phyloP scores from a whole-genome alignment of 2,329 filamentous ascomycete genomes.

The Teratosphaeria epicoccoides region DNA sequence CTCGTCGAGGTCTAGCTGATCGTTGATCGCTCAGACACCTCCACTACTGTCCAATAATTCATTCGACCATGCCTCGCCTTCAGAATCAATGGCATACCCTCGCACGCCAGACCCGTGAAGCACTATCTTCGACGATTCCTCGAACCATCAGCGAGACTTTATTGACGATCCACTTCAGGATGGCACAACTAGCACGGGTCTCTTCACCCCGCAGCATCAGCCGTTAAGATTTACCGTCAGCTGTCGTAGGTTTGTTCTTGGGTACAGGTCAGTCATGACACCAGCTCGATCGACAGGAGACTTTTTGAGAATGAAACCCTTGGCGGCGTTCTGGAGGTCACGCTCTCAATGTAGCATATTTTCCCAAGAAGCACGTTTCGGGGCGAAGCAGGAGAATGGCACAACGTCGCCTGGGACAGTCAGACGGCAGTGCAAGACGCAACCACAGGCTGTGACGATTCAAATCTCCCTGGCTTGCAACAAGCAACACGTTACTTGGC shows the following conservation, averaged over 20 bases:
- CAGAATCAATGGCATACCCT: constrained; percentile 28
- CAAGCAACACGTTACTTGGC: not conserved
- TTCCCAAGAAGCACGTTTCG: not conserved
- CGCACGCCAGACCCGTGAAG: constrained; percentile 56
- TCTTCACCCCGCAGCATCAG: no score
- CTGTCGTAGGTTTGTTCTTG: not conserved
- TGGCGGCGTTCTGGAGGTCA: not conserved
- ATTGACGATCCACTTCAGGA: no score
- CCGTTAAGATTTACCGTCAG: no score
- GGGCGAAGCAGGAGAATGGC: not conserved
- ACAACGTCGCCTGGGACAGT: not conserved
- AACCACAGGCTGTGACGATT: not conserved
- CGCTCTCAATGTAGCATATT: not conserved
- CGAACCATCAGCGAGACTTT: no score
- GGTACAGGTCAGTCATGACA: not conserved
- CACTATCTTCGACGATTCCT: no score
- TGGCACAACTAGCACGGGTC: no score
- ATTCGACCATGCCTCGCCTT: constrained; percentile 48
- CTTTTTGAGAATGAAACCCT: no score
- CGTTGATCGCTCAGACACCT: constrained; percentile 49
- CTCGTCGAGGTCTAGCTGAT: constrained; percentile 22
- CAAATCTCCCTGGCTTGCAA: not conserved
- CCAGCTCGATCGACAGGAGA: not conserved
- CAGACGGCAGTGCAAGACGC: not conserved
- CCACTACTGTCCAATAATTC: constrained; percentile 56